These are phyloP conservation scores for Paraphysoderma sedebokerense DNA, from an alignment of 371 early-diverging fungal species.

Conservation along the genomic window DNA sequence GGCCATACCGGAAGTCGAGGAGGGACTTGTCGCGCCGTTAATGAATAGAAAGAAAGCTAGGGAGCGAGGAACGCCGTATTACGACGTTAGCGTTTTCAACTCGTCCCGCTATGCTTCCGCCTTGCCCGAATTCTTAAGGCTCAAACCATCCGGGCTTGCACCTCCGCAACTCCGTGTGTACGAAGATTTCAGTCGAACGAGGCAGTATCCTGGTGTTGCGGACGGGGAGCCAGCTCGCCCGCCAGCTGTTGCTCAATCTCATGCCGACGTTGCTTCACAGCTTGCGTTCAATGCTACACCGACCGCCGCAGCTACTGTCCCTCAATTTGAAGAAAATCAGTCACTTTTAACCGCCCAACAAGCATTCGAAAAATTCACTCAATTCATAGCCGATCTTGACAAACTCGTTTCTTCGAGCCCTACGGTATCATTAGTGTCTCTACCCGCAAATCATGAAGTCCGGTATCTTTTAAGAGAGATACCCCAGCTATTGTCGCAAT, in stretches of 20 bases:
- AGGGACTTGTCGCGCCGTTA: constrained; percentile 44
- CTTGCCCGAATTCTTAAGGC: constrained; percentile 69
- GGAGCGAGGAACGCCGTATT: constrained; percentile 69
- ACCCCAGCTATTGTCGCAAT: constrained; percentile 35
- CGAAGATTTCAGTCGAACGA: background rate
- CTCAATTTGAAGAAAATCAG: too few species aligned
- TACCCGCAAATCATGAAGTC: constrained; percentile 66
- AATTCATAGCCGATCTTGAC: constrained; percentile 56
- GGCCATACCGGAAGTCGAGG: constrained; percentile 71
- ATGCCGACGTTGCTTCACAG: background rate
- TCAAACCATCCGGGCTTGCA: constrained; percentile 62
- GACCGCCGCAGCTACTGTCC: too few species aligned
- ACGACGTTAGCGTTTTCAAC: constrained; percentile 58
- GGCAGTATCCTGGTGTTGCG: background rate
- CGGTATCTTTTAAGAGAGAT: constrained; percentile 52
- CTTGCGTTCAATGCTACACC: constrained; percentile 7
- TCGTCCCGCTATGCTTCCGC: constrained; percentile 23
- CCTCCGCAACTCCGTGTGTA: constrained; percentile 23
- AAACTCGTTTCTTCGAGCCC: constrained; percentile 21
- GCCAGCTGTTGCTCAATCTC: constrained; percentile 5
- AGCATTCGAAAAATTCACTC: constrained; percentile 17
- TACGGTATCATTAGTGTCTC: constrained; percentile 28
- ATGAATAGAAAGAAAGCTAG: constrained; percentile 63
- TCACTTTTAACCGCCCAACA: constrained; percentile 8
- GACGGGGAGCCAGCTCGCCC: constrained; percentile 7